phyloP scores from a whole-genome alignment of 2,329 filamentous ascomycete species.

The Verticillium isaacii region DNA sequence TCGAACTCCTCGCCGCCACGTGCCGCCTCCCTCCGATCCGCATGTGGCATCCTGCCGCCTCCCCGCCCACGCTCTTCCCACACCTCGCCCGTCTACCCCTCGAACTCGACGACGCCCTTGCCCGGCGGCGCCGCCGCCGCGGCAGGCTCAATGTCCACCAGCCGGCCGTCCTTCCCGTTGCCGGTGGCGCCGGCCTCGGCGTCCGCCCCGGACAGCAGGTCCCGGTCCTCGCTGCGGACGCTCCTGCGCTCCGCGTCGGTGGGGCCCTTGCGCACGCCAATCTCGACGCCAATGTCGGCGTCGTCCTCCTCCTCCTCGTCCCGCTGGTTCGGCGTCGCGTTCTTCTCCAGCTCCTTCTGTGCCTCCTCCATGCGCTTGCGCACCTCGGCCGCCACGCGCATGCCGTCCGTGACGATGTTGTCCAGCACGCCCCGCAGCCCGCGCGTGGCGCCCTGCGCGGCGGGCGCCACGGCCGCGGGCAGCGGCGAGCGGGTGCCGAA shows the following conservation, averaged over 20 bases:
- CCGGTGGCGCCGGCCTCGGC: slow-evolving; percentile 54
- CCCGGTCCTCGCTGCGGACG: slow-evolving; percentile 62
- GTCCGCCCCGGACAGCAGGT: slow-evolving; percentile 70
- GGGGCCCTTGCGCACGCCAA: slow-evolving; percentile 31
- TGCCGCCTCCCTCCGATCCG: neutral
- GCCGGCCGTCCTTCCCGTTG: slow-evolving; percentile 25
- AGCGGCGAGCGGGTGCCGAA: slow-evolving; percentile 43
- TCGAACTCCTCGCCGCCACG: neutral
- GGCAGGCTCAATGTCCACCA: slow-evolving; percentile 26
- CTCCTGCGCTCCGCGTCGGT: slow-evolving; percentile 56
- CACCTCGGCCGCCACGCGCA: slow-evolving; percentile 92
- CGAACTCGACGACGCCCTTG: slow-evolving; percentile 37
- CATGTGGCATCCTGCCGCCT: neutral
- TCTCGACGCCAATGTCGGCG: slow-evolving; percentile 42
- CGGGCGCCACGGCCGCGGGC: slow-evolving; percentile 30
- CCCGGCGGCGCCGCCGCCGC: slow-evolving; percentile 22
- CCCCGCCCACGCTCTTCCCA: neutral
- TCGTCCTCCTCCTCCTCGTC: slow-evolving; percentile 70
- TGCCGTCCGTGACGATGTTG: slow-evolving; percentile 95
- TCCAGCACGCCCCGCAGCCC: slow-evolving; percentile 89
- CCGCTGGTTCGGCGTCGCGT: slow-evolving; percentile 61
- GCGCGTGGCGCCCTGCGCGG: slow-evolving; percentile 56
- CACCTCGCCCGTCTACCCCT: slow-evolving; percentile 17
- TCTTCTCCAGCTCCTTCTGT: slow-evolving; percentile 84
- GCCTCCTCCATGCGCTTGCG: slow-evolving; percentile 92